phyloP scores from a whole-genome alignment of 2,329 filamentous ascomycete species.

The Hymenoscyphus fraxineus region DNA sequence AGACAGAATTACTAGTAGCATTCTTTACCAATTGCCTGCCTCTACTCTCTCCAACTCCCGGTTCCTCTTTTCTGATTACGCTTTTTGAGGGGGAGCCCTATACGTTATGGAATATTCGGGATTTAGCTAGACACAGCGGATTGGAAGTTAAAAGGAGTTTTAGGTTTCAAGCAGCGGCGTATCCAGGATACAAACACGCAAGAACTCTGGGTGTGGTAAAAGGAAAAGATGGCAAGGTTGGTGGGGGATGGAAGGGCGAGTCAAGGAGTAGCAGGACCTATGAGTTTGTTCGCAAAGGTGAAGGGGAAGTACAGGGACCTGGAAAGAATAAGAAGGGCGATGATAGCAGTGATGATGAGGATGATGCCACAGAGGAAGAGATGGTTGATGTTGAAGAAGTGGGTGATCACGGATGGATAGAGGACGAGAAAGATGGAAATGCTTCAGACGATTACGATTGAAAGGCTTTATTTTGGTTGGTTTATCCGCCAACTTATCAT shows the following conservation, averaged over 20 bases:
- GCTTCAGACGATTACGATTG: conserved; percentile 33
- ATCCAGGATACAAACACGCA: conserved; percentile 72
- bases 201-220: conserved; percentile 65
- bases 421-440: conserved; percentile 27
- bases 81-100: conserved; percentile 94
- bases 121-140: conserved; percentile 75
- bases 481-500: not conserved
- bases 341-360: conserved; percentile 27
- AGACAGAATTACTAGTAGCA: conserved; percentile 58
- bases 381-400: conserved; percentile 27
- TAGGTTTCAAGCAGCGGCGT: conserved; percentile 60
- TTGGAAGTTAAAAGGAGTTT: conserved; percentile 69
- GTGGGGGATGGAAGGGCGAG: conserved; percentile 48
- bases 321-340: conserved; percentile 34
- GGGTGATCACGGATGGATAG: conserved; percentile 24
- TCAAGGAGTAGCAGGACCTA: conserved; percentile 54
- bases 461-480: conserved; percentile 6
- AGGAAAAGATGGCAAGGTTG: conserved; percentile 43
- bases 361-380: conserved; percentile 26
- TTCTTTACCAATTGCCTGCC: conserved; percentile 58
- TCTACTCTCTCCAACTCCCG: conserved; percentile 46
- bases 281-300: conserved; percentile 58
- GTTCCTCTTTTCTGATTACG: conserved; percentile 69
- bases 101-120: conserved; percentile 89
- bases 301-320: conserved; percentile 35